Conservation (phyloP, 2,329 filamentous ascomycete species). For the Fusarium scirpi region DNA sequence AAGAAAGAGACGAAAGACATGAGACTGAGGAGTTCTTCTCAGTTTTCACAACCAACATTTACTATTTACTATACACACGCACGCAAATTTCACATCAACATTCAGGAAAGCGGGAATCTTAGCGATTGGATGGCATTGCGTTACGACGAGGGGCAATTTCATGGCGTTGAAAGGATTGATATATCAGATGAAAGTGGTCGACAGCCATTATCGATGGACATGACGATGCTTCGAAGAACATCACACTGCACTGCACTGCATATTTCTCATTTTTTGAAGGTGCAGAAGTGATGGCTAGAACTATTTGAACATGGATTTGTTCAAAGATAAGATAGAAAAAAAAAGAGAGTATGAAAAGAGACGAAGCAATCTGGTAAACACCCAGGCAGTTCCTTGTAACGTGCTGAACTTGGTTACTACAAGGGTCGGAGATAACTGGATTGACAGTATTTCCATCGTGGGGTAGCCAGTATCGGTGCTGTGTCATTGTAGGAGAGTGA, state of each 20-base stretch:
- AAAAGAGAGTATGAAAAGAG: slow-evolving; percentile 27
- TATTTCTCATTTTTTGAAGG: slow-evolving; percentile 35
- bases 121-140: slow-evolving; percentile 47
- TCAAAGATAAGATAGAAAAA: slow-evolving; percentile 37
- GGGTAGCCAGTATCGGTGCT: slow-evolving; percentile 8
- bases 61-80: slow-evolving; percentile 32
- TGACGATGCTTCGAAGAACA: slow-evolving; percentile 12
- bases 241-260: slow-evolving; percentile 2
- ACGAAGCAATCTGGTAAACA: slow-evolving; percentile 27
- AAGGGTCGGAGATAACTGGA: neutral
- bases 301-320: slow-evolving; percentile 36
- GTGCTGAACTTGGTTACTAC: neutral
- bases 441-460: neutral
- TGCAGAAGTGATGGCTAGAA: slow-evolving; percentile 45
- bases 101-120: slow-evolving; percentile 46
- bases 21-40: slow-evolving; percentile 2
- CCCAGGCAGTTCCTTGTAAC: slow-evolving; percentile 14
- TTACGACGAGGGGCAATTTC: slow-evolving; percentile 35
- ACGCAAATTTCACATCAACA: slow-evolving; percentile 36
- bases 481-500: neutral
- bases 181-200: slow-evolving; percentile 33
- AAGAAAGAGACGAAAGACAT: slow-evolving; percentile 13
- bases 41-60: slow-evolving; percentile 26
- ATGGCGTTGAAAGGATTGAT: slow-evolving; percentile 44
- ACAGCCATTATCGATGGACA: slow-evolving; percentile 9